These are phyloP conservation scores for Puccinia sorghi DNA, from an alignment of 1,284 basidiomycete genomes.

Conservation along the genomic window DNA sequence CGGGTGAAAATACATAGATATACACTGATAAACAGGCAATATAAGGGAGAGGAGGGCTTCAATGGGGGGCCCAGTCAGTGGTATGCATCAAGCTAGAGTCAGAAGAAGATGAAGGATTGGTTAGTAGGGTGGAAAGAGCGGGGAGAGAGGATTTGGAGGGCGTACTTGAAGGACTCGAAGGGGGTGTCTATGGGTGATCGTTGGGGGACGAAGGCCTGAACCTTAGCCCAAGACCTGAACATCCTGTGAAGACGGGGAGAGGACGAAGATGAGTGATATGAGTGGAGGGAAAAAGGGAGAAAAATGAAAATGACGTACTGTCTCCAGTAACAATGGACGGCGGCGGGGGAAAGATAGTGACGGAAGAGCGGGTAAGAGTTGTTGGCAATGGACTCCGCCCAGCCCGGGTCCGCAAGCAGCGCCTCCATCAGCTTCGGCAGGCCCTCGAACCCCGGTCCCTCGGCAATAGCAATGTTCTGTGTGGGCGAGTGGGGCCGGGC, in stretches of 20 bases:
- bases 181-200: conserved; percentile 20
- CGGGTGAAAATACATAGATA: no score
- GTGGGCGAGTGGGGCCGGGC: conserved; percentile 54
- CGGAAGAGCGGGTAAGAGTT: conserved; percentile 57
- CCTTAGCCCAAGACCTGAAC: conserved; percentile 54
- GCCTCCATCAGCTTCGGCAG: conserved; percentile 57
- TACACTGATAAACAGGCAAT: no score
- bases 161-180: conserved; percentile 47
- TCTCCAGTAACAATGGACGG: conserved; percentile 56
- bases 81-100: conserved; percentile 12
- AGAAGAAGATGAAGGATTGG: not conserved
- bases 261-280: not conserved
- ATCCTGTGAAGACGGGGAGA: conserved; percentile 51
- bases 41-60: not conserved
- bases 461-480: conserved; percentile 58
- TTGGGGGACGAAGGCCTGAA: conserved; percentile 55
- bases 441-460: conserved; percentile 54
- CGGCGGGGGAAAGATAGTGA: conserved; percentile 57
- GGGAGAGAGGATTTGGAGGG: no score
- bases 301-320: conserved; percentile 36
- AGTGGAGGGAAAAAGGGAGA: not conserved
- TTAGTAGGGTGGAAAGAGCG: not conserved
- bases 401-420: conserved; percentile 54
- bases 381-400: conserved; percentile 56
- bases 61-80: conserved; percentile 6